Percentiles rank a stretch among this genome's conserved stretches.
Evolutionary conservation across 2,329 filamentous ascomycete species (phyloP).

Genomic region (Esteya vermicola): DNA sequence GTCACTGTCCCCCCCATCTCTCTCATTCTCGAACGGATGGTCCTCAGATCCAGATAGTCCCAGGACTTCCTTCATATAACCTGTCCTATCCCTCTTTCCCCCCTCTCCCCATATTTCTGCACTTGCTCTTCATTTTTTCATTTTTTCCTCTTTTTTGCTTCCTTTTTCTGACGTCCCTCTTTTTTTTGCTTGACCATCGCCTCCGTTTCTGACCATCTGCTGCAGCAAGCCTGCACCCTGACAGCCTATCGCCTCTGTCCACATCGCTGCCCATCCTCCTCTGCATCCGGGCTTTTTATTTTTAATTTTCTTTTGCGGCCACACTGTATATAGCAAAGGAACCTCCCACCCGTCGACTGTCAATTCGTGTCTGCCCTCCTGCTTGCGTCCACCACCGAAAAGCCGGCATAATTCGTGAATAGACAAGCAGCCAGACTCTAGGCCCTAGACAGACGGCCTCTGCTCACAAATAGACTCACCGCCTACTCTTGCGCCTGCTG

Average conservation of each 20-base stretch:
- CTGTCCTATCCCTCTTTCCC: background rate
- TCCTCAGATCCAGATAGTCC: no score
- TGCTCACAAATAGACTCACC: no score
- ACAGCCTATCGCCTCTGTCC: background rate
- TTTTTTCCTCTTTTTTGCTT: background rate
- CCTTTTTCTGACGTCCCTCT: background rate
- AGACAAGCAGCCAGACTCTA: no score
- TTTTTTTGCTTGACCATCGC: background rate
- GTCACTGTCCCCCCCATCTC: background rate
- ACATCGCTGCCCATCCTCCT: background rate
- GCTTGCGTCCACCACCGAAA: no score
- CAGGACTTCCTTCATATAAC: no score
- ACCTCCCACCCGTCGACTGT: no score
- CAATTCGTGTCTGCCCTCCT: no score
- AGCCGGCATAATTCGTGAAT: no score
- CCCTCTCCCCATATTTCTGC: constrained; percentile 1
- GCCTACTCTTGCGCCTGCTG: no score
- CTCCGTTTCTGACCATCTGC: background rate
- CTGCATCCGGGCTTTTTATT: background rate
- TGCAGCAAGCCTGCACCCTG: background rate
- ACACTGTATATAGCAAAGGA: no score
- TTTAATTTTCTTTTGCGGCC: no score
- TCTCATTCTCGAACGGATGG: background rate
- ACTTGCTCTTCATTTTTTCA: background rate
- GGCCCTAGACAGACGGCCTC: background rate